Evolutionary conservation across 495 filamentous ascomycete genomes (phyloP).

Genomic region (Penicillium lagena): DNA sequence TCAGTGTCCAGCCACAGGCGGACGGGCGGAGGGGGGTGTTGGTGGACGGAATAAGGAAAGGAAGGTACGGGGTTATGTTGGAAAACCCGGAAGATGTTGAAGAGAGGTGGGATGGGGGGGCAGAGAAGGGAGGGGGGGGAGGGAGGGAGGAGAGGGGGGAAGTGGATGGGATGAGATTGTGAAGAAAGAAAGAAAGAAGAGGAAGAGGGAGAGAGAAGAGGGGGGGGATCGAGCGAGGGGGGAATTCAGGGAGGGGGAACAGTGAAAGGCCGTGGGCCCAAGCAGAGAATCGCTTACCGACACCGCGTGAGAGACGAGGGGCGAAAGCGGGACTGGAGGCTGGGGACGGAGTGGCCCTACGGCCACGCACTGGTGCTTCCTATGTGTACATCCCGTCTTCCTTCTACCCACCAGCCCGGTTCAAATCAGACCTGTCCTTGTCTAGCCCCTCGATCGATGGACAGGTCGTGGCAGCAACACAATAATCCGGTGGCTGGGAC

Average conservation of each 20-base stretch:
- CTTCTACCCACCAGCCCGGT: too few species aligned
- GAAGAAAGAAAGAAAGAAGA: conserved; percentile 26
- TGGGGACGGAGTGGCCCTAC: neutral
- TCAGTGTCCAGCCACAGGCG: conserved; percentile 46
- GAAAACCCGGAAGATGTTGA: conserved; percentile 14
- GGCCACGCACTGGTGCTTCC: conserved; percentile 25
- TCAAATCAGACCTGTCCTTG: too few species aligned
- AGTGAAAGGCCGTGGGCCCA: conserved; percentile 25
- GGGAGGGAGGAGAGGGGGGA: conserved; percentile 33
- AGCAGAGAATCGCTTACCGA: conserved; percentile 18
- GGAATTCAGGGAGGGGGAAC: conserved; percentile 31
- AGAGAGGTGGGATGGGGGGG: conserved; percentile 5
- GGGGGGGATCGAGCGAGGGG: conserved; percentile 28
- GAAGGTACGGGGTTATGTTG: conserved; percentile 27
- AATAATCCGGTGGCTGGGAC: too few species aligned
- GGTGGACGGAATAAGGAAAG: conserved; percentile 30
- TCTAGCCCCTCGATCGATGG: too few species aligned
- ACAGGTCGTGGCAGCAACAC: too few species aligned
- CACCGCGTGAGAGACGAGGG: conserved; percentile 10
- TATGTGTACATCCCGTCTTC: conserved; percentile 3
- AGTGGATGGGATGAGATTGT: conserved; percentile 18
- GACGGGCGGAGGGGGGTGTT: conserved; percentile 30
- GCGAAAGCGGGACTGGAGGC: conserved; percentile 14
- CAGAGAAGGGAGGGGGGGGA: conserved; percentile 26
- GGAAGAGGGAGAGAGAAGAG: conserved; percentile 15